Evolutionary conservation across 495 filamentous ascomycete species (phyloP).

Genomic region (Aspergillus hancockii): DNA sequence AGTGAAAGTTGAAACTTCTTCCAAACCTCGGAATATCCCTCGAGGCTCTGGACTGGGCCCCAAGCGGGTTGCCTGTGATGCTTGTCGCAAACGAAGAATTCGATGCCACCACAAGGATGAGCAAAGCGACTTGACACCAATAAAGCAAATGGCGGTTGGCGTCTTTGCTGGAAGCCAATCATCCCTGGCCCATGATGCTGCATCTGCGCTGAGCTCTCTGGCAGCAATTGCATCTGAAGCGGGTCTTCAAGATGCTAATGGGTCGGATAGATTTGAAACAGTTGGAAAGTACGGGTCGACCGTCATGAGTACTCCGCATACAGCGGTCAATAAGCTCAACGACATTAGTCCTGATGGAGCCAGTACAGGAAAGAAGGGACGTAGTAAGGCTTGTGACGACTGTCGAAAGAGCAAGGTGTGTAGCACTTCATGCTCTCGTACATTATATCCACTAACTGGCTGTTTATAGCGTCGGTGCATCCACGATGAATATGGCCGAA

Average conservation of each 20-base stretch:
- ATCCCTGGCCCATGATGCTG: constrained; percentile 45
- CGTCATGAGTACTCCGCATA: constrained; percentile 32
- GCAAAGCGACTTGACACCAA: constrained; percentile 32
- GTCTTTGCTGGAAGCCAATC: constrained; percentile 38
- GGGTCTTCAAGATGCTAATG: constrained; percentile 32
- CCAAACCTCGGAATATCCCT: constrained; percentile 35
- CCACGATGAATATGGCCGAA: constrained; percentile 63
- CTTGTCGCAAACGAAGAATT: constrained; percentile 54
- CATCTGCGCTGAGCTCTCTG: constrained; percentile 45
- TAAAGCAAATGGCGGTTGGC: constrained; percentile 30
- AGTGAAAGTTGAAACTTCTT: constrained; percentile 30
- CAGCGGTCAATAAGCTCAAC: constrained; percentile 27
- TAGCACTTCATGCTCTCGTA: constrained; percentile 5
- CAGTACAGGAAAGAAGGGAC: constrained; percentile 51
- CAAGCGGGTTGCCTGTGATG: constrained; percentile 55
- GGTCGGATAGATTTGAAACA: constrained; percentile 32
- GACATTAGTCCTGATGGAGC: constrained; percentile 39
- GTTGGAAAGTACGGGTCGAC: constrained; percentile 29
- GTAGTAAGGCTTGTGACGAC: constrained; percentile 64
- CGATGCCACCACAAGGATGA: constrained; percentile 57
- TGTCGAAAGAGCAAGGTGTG: constrained; percentile 69
- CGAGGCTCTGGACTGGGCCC: constrained; percentile 49
- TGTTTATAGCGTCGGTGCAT: constrained; percentile 62
- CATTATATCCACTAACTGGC: constrained; percentile 9
- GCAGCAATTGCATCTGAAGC: constrained; percentile 46